These are phyloP conservation scores for Fusarium verrucosum DNA, from an alignment of 2,329 filamentous ascomycete genomes.

Conservation along the genomic window DNA sequence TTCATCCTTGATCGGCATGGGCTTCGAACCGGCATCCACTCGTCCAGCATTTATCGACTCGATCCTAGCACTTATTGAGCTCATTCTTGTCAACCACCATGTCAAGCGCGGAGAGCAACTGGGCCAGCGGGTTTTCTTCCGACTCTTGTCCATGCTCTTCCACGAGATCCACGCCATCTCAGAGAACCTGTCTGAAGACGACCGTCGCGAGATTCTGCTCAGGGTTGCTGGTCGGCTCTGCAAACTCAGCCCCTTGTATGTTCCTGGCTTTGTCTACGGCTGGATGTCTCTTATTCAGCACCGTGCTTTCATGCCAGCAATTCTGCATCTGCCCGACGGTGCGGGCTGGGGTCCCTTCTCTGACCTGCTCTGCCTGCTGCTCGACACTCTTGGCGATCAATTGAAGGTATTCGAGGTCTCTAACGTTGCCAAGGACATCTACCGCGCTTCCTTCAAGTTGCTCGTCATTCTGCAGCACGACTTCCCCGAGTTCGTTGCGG, in stretches of 20 bases:
- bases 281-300: slow-evolving; percentile 89
- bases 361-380: slow-evolving; percentile 75
- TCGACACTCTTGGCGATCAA: slow-evolving; percentile 80
- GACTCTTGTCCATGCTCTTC: slow-evolving; percentile 84
- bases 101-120: slow-evolving; percentile 81
- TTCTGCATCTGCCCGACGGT: slow-evolving; percentile 74
- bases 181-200: slow-evolving; percentile 66
- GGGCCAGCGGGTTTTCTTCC: slow-evolving; percentile 90
- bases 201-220: slow-evolving; percentile 75
- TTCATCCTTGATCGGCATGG: slow-evolving; percentile 76
- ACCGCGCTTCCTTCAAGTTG: slow-evolving; percentile 83
- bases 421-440: slow-evolving; percentile 80
- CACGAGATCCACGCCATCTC: slow-evolving; percentile 73
- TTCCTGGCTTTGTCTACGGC: slow-evolving; percentile 83
- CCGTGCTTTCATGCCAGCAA: slow-evolving; percentile 80
- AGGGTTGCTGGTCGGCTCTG: slow-evolving; percentile 76
- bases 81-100: slow-evolving; percentile 88
- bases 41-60: slow-evolving; percentile 80
- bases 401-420: slow-evolving; percentile 77
- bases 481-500: slow-evolving; percentile 90
- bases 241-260: slow-evolving; percentile 77
- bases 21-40: slow-evolving; percentile 69
- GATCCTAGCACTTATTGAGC: slow-evolving; percentile 77
- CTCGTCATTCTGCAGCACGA: slow-evolving; percentile 90
- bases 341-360: slow-evolving; percentile 81